Evolutionary conservation across 1,284 basidiomycete species (phyloP).

Genomic region (Coniferiporia sulphurascens): DNA sequence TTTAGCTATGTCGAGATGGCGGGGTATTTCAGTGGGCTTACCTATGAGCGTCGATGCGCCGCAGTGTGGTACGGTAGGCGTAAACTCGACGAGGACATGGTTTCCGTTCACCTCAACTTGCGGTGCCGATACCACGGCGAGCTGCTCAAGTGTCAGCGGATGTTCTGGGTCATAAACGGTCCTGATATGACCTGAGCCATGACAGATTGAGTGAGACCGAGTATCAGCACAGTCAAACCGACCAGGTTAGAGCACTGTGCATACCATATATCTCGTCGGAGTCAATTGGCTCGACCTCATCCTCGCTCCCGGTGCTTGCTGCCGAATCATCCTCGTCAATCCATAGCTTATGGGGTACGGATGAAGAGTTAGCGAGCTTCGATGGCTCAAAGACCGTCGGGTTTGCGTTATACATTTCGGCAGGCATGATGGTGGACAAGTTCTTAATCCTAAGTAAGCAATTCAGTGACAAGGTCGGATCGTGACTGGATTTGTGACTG

Average conservation of each 20-base stretch:
- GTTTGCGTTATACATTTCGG: slow-evolving; percentile 60
- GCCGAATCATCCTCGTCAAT: slow-evolving; percentile 33
- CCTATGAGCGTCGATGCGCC: slow-evolving; percentile 98
- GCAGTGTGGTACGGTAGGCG: slow-evolving; percentile 97
- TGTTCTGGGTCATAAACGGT: slow-evolving; percentile 97
- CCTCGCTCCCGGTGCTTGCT: slow-evolving; percentile 27
- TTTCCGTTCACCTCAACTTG: slow-evolving; percentile 79
- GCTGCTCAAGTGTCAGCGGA: slow-evolving; percentile 91
- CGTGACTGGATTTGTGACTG: no score
- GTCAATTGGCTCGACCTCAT: slow-evolving; percentile 58
- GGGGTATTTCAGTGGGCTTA: slow-evolving; percentile 31
- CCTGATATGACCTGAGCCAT: slow-evolving; percentile 74
- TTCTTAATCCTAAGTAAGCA: no score
- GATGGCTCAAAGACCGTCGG: slow-evolving; percentile 50
- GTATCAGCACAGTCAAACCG: neutral
- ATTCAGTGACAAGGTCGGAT: no score
- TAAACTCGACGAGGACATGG: slow-evolving; percentile 83
- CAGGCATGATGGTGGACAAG: slow-evolving; percentile 33
- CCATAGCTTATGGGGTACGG: slow-evolving; percentile 44
- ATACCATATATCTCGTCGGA: slow-evolving; percentile 65
- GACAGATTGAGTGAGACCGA: no score
- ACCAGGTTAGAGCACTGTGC: slow-evolving; percentile 3
- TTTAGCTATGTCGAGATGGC: neutral
- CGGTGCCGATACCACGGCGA: slow-evolving; percentile 88
- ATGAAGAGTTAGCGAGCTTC: slow-evolving; percentile 34